A percentile compares a stretch with the other conserved stretches of the same genome.
Evolutionary conservation across 805 yeast genomes (phyloP).

Genomic region (Lipomyces yamadae): DNA sequence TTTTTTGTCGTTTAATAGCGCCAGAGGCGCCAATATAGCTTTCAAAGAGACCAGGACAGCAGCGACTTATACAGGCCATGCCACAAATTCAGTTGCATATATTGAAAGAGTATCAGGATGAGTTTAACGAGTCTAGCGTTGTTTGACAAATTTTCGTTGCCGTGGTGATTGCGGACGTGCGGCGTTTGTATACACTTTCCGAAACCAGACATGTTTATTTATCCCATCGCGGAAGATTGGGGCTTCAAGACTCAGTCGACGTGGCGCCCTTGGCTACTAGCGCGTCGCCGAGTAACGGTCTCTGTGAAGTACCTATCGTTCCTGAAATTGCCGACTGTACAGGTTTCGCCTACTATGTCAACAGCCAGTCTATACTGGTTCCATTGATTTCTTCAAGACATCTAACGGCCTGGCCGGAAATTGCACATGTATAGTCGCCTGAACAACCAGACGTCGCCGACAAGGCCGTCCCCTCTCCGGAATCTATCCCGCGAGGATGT

Average conservation of each 20-base stretch:
- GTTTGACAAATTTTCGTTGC: not conserved
- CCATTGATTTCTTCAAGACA: not conserved
- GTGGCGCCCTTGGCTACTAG: not conserved
- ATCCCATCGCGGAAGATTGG: not conserved
- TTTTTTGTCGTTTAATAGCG: not conserved
- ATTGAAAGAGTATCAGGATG: too few relatives aligned
- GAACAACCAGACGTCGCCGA: conserved; percentile 13
- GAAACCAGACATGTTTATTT: not conserved
- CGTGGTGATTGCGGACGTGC: not conserved
- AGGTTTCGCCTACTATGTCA: not conserved
- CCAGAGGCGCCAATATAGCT: too few relatives aligned
- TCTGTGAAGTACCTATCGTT: not conserved
- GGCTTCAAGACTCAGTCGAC: not conserved
- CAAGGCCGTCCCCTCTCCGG: not conserved
- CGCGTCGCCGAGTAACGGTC: not conserved
- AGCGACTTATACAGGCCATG: too few relatives aligned
- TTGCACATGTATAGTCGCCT: conserved; percentile 10
- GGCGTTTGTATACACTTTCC: not conserved
- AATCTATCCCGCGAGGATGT: conserved; percentile 7
- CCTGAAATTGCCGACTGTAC: not conserved
- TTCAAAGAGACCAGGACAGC: too few relatives aligned
- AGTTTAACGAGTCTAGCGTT: not conserved
- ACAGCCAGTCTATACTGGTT: not conserved
- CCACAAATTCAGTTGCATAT: too few relatives aligned
- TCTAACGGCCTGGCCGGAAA: not conserved